A percentile compares a stretch with the other conserved stretches of the same genome.
Conservation (phyloP, 2,329 filamentous ascomycete species). For the Fusarium cicatricum region DNA sequence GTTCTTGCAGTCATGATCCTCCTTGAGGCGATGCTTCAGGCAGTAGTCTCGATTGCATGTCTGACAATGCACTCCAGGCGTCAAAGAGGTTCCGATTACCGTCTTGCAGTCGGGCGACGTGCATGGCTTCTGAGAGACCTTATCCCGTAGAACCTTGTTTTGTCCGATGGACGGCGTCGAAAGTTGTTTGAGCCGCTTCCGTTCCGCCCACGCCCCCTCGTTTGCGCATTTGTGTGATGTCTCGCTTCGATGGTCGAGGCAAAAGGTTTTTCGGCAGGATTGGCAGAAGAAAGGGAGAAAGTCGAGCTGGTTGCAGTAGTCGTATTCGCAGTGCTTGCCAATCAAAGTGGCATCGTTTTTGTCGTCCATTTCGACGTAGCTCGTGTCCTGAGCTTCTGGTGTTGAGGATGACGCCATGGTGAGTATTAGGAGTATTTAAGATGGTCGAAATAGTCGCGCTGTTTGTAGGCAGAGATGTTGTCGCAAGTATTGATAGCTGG, state of each 20-base stretch:
- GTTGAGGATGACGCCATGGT: conserved; percentile 64
- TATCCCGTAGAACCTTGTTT: conserved; percentile 62
- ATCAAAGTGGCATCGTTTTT: conserved; percentile 81
- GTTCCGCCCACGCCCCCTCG: conserved; percentile 68
- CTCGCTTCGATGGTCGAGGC: conserved; percentile 92
- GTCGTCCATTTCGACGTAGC: conserved; percentile 77
- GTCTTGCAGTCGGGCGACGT: conserved; percentile 73
- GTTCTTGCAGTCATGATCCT: conserved; percentile 87
- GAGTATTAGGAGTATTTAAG: conserved; percentile 29
- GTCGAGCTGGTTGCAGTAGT: conserved; percentile 93
- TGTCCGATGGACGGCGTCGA: conserved; percentile 62
- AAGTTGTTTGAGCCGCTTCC: conserved; percentile 63
- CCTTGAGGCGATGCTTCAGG: conserved; percentile 76
- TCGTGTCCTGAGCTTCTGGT: conserved; percentile 55
- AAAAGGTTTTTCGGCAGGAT: conserved; percentile 85
- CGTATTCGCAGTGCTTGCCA: conserved; percentile 88
- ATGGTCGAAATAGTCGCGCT: not conserved
- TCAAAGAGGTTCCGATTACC: conserved; percentile 72
- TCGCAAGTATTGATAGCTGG: conserved; percentile 38
- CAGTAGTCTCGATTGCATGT: conserved; percentile 79
- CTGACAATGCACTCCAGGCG: conserved; percentile 74
- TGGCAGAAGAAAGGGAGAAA: conserved; percentile 96
- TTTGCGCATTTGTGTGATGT: conserved; percentile 75
- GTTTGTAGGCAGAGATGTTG: conserved; percentile 39
- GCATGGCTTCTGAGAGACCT: conserved; percentile 71